Evolutionary conservation across 108 stramenopile species (phyloP), one percentile per base, ranked within the genome.

Genomic region (Nitzschia putrida): DNA sequence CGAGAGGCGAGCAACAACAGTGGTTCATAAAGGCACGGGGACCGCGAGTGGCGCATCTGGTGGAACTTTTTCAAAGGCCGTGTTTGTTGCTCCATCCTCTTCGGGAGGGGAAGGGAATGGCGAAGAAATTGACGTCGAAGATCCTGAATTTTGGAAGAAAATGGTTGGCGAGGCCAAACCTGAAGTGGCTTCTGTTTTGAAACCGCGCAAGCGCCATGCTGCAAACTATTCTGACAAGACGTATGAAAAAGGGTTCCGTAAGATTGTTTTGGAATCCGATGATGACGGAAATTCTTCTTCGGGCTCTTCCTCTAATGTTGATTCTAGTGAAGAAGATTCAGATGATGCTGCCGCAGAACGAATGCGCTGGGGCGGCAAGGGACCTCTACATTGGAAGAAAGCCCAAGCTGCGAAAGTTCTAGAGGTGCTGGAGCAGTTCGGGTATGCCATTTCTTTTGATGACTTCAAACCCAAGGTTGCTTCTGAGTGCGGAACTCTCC

Each of bases 121-220:
- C 3, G 78, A 73, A 26, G 88, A 90, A 20, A 66, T 92, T 37
- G 88, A 87, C 51, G 81, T 97, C 14, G 91, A 97, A 51, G 98
- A 99, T 71, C 96, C 97, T 8, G 89, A 94, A 18, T 99, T 98
- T 76, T 99, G 98, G 98, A 76, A 70, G 37, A 94, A 91, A 66
- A 85, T 90, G 73, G 85, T 91, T 12, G 93, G 90, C 11, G 93
- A 89, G 55, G 79, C 79, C 41, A 75, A 87, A 47, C 69, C 72
- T n/a, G 81, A 88, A 63, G 79, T 66, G 8, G 82, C 77, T 39
- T 73, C 65, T 50, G 73, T 65, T 2, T 58, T 75, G 12, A 83
- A 79, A 71, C 80, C 84, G 29, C 59, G 86, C 56, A 69, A 73
- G 47, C 74, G 87, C 53, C 71, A 63, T 24, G 21, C 80, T 64